These are phyloP conservation scores for Chiua virens DNA, from an alignment of 768 basidiomycete species.

Conservation along the genomic window DNA sequence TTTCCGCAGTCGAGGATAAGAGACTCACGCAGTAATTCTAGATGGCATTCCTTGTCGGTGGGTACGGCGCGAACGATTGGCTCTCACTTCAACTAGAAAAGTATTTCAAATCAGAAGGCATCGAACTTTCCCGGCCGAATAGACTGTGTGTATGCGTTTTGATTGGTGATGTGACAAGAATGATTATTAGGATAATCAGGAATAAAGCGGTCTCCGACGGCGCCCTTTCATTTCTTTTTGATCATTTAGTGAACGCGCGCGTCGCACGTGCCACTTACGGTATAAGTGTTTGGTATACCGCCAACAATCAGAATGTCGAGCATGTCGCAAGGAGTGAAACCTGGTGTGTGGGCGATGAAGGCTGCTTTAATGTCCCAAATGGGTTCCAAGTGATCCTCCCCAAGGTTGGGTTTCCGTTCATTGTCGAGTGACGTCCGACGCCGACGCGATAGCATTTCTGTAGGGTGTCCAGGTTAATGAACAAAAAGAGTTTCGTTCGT, in stretches of 20 bases:
- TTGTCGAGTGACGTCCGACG: background rate
- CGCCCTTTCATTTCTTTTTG: constrained; percentile 37
- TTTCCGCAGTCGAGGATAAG: background rate
- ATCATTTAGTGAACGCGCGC: constrained; percentile 44
- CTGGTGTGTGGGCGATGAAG: constrained; percentile 1
- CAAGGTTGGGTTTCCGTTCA: constrained; percentile 2
- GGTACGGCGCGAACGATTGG: constrained; percentile 47
- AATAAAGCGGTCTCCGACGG: constrained; percentile 54
- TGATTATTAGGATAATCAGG: constrained; percentile 9
- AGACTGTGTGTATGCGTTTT: constrained; percentile 40
- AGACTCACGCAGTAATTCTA: background rate
- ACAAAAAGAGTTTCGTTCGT: constrained; percentile 12
- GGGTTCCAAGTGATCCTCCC: constrained; percentile 3
- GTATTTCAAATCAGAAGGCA: constrained; percentile 33
- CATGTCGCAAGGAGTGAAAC: constrained; percentile 6
- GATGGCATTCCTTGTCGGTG: constrained; percentile 47
- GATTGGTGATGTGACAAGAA: background rate
- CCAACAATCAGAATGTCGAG: background rate
- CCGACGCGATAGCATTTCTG: background rate
- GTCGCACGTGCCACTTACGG: constrained; percentile 48
- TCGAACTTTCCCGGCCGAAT: constrained; percentile 47
- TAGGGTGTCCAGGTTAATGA: constrained; percentile 13
- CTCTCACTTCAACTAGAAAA: constrained; percentile 40
- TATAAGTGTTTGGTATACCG: constrained; percentile 41
- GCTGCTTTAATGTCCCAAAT: background rate